Base-by-base conservation (phyloP, 345 rosid species). In the Camelina sativa region DNA sequence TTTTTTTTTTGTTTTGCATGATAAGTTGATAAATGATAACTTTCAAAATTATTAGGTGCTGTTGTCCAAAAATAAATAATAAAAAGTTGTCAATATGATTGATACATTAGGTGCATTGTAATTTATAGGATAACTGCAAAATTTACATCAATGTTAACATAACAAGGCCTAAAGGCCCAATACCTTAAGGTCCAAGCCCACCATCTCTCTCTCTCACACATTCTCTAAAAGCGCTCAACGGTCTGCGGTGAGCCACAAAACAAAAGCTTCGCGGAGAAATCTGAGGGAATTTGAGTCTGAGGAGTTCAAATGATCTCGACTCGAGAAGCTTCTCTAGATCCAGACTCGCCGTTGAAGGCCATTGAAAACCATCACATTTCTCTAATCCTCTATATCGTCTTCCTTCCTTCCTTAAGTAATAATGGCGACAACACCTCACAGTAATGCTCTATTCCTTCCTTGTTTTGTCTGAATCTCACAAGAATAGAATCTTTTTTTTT, bases 311-410 rank as follows among this genome's bases (percentile, higher is more conserved):
- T 22, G 5, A 43, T 62, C 48, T 35, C 15, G 15, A 15, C 37
- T 7, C 37, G 2, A 82, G 92, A 82, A 90, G 84, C 80, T 88
- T 92, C 85, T 88, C 96, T 65, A 77, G 94, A 74, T 78, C 92
- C 65, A 86, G 96, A 65, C 48, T 90, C 72, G 97, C 97, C 75
- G 72, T 92, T 25, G 89, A 92, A 76, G 94, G 97, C 34, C 71
- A 32, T 55, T 90, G 85, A 77, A 7, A 43, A 2, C 16, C 2
- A 0, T 47, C 35, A 41, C 73, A 22, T 55, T 23, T 54, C 56
- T 11, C 2, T 5, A n/a, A n/a, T 11, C 22, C 11, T 30, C 16
- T 32, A 16, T 17, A 19, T 56, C 61, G 10, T 56, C 70, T 47
- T 55, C 44, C 38, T 57, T 32, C 13, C 23, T 30, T 65, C 58